Conservation (phyloP, 805 yeast genomes). For the Myxozyma udenii region DNA sequence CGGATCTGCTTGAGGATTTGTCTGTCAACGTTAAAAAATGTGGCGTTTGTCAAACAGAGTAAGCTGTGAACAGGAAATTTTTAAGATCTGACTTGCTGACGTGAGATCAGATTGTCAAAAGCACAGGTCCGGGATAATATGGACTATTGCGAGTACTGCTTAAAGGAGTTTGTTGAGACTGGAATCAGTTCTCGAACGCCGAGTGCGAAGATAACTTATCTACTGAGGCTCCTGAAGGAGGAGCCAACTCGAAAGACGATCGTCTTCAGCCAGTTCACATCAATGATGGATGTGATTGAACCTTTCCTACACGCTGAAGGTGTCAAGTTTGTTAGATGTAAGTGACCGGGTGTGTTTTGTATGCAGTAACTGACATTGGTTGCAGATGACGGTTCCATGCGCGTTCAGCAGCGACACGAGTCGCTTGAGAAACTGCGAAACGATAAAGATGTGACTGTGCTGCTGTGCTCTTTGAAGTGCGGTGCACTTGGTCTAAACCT, state of each 20-base stretch:
- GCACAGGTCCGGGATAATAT: slow-evolving; percentile 4
- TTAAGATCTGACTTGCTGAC: not conserved
- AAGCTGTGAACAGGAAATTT: not conserved
- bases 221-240: slow-evolving; percentile 41
- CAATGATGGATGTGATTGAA: slow-evolving; percentile 92
- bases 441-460: slow-evolving; percentile 50
- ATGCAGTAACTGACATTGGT: not conserved
- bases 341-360: not conserved
- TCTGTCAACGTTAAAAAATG: slow-evolving; percentile 23
- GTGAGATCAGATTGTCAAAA: slow-evolving; percentile 8
- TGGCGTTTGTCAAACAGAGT: slow-evolving; percentile 25
- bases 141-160: slow-evolving; percentile 23
- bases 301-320: slow-evolving; percentile 51
- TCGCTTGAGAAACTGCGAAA: slow-evolving; percentile 63
- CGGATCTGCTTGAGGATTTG: slow-evolving; percentile 33
- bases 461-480: slow-evolving; percentile 49
- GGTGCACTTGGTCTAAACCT: slow-evolving; percentile 49
- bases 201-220: slow-evolving; percentile 41
- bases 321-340: slow-evolving; percentile 53
- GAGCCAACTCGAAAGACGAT: slow-evolving; percentile 78
- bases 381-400: slow-evolving; percentile 76
- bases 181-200: slow-evolving; percentile 8
- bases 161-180: slow-evolving; percentile 5
- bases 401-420: slow-evolving; percentile 59
- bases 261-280: slow-evolving; percentile 94